Conservation (phyloP, 768 basidiomycete genomes). For the Leccinellum albellum region DNA sequence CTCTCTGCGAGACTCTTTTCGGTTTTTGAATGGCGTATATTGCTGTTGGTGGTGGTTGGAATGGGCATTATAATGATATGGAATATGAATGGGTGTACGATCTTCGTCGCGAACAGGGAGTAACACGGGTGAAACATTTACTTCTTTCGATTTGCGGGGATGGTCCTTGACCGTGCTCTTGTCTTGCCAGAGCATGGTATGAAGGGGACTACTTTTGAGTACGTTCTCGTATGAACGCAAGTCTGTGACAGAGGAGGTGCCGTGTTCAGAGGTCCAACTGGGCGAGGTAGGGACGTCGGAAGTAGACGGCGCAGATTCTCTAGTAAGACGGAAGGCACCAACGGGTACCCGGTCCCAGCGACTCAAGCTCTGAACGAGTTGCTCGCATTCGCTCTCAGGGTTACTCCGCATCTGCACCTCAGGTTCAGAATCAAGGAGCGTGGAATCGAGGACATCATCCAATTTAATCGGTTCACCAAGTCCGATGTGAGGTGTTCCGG, state of each 20-base stretch:
- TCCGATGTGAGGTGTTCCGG: conserved; percentile 33
- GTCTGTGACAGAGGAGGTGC: conserved; percentile 18
- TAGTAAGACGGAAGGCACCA: conserved; percentile 65
- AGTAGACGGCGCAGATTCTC: conserved; percentile 28
- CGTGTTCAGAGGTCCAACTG: conserved; percentile 27
- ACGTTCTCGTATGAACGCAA: conserved; percentile 34
- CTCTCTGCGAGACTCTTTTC: conserved; percentile 65
- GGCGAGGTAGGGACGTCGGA: conserved; percentile 30
- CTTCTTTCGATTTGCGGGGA: conserved; percentile 28
- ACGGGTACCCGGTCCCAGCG: conserved; percentile 77
- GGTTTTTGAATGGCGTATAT: conserved; percentile 44
- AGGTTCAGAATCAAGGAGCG: conserved; percentile 61
- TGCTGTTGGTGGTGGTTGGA: conserved; percentile 35
- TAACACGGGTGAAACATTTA: conserved; percentile 49
- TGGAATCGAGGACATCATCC: conserved; percentile 74
- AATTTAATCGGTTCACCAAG: conserved; percentile 54
- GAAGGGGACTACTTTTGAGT: conserved; percentile 54
- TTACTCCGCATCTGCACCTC: conserved; percentile 31
- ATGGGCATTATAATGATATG: conserved; percentile 31
- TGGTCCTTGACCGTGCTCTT: conserved; percentile 21
- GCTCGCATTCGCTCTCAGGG: conserved; percentile 35
- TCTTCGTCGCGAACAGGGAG: conserved; percentile 54
- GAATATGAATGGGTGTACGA: conserved; percentile 47
- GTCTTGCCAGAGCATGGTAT: conserved; percentile 51
- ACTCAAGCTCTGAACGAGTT: conserved; percentile 47